phyloP scores from a whole-genome alignment of 495 filamentous ascomycete species.

The Amniculicola lignicola region DNA sequence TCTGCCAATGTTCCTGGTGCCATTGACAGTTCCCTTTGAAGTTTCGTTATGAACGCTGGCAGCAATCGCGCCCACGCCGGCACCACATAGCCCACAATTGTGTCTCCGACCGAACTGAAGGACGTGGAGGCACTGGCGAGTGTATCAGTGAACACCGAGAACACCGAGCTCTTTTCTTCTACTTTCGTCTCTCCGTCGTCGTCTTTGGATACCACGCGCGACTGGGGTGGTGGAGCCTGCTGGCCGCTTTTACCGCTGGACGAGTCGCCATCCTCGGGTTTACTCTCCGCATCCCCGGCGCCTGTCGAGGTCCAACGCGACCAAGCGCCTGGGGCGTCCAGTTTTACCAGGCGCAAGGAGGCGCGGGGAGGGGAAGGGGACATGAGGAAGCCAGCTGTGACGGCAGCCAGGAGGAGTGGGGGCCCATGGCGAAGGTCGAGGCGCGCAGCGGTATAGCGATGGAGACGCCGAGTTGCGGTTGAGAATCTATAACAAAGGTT shows the following conservation, averaged over 20 bases:
- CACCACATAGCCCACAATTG: constrained; percentile 64
- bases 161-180: constrained; percentile 5
- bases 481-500: not conserved
- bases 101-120: constrained; percentile 53
- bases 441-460: not conserved
- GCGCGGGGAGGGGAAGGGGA: not conserved
- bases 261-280: constrained; percentile 3
- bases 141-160: constrained; percentile 12
- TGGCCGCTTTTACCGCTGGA: constrained; percentile 5
- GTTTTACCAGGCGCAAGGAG: not conserved
- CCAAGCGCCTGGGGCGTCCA: constrained; percentile 12
- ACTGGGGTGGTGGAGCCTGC: constrained; percentile 29
- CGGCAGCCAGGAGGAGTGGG: constrained; percentile 9
- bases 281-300: constrained; percentile 14
- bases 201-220: constrained; percentile 14
- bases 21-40: constrained; percentile 84
- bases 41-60: constrained; percentile 74
- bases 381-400: not conserved
- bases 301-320: not conserved
- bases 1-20: constrained; percentile 80
- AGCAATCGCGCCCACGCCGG: constrained; percentile 79
- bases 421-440: constrained; percentile 15
- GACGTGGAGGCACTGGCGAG: constrained; percentile 19
- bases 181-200: not conserved
- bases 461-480: not conserved